phyloP scores from a whole-genome alignment of 768 basidiomycete species.

The Mycena floridula region DNA sequence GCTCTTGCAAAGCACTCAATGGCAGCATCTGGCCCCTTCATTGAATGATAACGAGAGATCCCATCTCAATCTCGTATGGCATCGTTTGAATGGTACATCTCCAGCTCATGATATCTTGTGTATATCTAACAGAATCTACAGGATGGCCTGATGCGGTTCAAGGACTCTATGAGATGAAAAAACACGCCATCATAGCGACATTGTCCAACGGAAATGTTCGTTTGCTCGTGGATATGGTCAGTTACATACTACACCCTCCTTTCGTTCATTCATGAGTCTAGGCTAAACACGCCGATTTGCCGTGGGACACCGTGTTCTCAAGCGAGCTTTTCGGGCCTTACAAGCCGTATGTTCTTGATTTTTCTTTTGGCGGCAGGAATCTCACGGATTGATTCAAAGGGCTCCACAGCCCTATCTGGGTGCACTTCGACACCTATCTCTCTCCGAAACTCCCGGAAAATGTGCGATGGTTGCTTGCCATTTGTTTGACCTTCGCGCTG shows the following conservation, averaged over 20 bases:
- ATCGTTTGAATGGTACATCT: conserved; percentile 42
- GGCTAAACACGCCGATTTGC: conserved; percentile 57
- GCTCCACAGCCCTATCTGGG: conserved; percentile 47
- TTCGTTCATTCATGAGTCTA: conserved; percentile 13
- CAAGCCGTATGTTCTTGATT: conserved; percentile 60
- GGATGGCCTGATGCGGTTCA: conserved; percentile 53
- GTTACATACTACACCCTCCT: conserved; percentile 1
- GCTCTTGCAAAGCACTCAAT: conserved; percentile 43
- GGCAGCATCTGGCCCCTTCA: conserved; percentile 38
- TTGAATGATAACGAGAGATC: conserved; percentile 39
- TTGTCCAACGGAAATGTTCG: conserved; percentile 63
- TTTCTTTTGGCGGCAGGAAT: not conserved
- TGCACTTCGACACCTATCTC: conserved; percentile 40
- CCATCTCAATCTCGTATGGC: conserved; percentile 50
- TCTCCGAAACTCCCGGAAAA: conserved; percentile 34
- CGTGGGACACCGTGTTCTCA: conserved; percentile 62
- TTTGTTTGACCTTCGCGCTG: conserved; percentile 48
- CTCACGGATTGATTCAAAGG: conserved; percentile 19
- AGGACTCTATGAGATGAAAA: conserved; percentile 46
- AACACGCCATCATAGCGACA: conserved; percentile 40
- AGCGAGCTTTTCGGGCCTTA: conserved; percentile 53
- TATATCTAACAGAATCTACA: conserved; percentile 17
- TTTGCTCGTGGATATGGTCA: conserved; percentile 56
- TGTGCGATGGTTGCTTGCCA: conserved; percentile 67
- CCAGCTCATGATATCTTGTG: too few relatives aligned